These are phyloP conservation scores for Thyridium curvatum DNA, from an alignment of 2,329 filamentous ascomycete genomes.

Conservation along the genomic window DNA sequence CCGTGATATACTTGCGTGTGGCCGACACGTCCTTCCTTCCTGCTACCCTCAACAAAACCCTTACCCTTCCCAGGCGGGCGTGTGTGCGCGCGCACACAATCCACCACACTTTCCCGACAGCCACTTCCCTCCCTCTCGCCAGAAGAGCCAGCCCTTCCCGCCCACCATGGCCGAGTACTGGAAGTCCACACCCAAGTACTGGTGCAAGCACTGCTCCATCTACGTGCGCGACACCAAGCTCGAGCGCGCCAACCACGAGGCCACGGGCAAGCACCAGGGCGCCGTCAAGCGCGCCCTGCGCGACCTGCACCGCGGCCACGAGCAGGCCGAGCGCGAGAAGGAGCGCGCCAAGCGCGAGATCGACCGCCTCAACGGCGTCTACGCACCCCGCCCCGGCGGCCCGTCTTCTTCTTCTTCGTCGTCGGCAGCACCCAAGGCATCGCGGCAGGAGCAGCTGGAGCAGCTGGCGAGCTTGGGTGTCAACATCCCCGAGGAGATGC, in stretches of 20 bases:
- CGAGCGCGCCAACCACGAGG: conserved; percentile 84
- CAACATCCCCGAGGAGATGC: conserved; percentile 70
- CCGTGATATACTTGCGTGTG: too few relatives aligned
- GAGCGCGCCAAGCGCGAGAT: conserved; percentile 80
- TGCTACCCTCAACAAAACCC: too few relatives aligned
- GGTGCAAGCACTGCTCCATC: conserved; percentile 93
- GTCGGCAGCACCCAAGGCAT: conserved; percentile 43
- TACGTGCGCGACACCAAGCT: conserved; percentile 91
- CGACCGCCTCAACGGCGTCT: conserved; percentile 74
- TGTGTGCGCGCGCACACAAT: too few relatives aligned
- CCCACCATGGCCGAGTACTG: conserved; percentile 86
- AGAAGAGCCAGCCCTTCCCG: not conserved
- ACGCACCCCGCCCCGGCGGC: conserved; percentile 38
- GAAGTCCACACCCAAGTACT: conserved; percentile 96
- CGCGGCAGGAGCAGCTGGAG: conserved; percentile 77
- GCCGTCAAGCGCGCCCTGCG: conserved; percentile 84
- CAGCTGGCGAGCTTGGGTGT: conserved; percentile 87
- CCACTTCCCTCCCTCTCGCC: not conserved
- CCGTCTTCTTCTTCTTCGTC: conserved; percentile 23
- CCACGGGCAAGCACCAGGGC: conserved; percentile 77
- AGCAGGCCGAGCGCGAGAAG: conserved; percentile 73
- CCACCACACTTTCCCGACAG: not conserved
- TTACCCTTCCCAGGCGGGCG: too few relatives aligned
- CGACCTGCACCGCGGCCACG: conserved; percentile 79
- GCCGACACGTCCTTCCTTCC: too few relatives aligned